These are phyloP conservation scores for Ganoderma sp. DNA, from an alignment of 1,284 basidiomycete genomes.

Conservation along the genomic window DNA sequence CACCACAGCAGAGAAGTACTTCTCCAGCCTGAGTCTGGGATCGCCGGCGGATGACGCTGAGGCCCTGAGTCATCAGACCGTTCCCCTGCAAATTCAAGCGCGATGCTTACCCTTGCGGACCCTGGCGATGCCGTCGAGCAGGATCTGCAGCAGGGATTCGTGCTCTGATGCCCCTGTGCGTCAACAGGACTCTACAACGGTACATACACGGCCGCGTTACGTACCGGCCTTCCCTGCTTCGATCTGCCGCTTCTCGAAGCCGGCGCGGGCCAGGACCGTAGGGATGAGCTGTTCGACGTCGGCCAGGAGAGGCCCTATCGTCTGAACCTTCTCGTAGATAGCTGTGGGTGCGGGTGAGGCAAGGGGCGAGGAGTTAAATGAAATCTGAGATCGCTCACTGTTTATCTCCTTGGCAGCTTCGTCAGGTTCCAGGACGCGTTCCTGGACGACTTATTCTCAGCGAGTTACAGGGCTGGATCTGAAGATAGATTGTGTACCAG, in stretches of 20 bases:
- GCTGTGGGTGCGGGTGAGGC: constrained; percentile 45
- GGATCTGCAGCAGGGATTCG: constrained; percentile 55
- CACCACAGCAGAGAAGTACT: constrained; percentile 77
- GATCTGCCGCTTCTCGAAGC: constrained; percentile 63
- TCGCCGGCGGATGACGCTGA: constrained; percentile 55
- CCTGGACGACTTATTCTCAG: constrained; percentile 40
- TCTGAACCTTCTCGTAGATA: constrained; percentile 61
- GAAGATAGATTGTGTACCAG: constrained; percentile 48
- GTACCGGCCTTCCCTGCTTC: constrained; percentile 54
- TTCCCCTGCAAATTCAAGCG: background rate
- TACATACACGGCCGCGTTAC: constrained; percentile 14
- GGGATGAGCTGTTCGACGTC: constrained; percentile 74
- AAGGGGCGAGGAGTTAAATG: background rate
- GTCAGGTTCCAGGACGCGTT: constrained; percentile 26
- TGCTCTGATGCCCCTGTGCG: constrained; percentile 37
- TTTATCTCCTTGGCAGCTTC: constrained; percentile 38
- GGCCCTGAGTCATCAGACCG: constrained; percentile 15
- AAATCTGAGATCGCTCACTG: constrained; percentile 18
- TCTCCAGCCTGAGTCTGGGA: constrained; percentile 76
- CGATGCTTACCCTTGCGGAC: constrained; percentile 57
- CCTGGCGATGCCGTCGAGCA: constrained; percentile 66
- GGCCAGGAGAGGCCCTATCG: constrained; percentile 56
- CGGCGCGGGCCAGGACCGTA: constrained; percentile 68
- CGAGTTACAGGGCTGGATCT: background rate
- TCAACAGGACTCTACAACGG: background rate